Evolutionary conservation across 306 rosid species (phyloP).

Genomic region (Rosa multiflora): DNA sequence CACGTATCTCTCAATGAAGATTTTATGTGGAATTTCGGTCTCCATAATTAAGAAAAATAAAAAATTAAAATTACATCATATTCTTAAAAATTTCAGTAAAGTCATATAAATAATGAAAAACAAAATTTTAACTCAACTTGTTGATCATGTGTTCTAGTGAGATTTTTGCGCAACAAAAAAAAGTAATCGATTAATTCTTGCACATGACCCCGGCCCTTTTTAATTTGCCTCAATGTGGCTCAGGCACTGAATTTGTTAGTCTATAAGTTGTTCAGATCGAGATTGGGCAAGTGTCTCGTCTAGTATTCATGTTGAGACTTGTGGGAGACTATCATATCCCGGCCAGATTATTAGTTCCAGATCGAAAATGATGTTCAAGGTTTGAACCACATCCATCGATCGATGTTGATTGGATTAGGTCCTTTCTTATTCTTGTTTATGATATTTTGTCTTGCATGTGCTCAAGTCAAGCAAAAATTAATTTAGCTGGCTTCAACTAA

Average conservation of each 20-base stretch:
- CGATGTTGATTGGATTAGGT: background rate
- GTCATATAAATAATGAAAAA: too few species aligned
- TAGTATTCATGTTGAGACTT: background rate
- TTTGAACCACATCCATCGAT: background rate
- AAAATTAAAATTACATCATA: too few species aligned
- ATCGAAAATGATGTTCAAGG: too few species aligned
- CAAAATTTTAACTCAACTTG: background rate
- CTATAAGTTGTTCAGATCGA: background rate
- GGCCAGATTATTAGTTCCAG: background rate
- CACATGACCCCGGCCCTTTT: background rate
- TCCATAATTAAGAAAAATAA: too few species aligned
- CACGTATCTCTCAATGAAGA: too few species aligned
- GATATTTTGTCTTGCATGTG: background rate
- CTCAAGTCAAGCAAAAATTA: too few species aligned
- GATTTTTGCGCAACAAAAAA: background rate
- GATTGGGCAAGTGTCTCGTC: background rate
- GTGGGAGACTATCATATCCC: background rate
- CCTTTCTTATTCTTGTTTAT: too few species aligned
- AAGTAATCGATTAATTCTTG: too few species aligned
- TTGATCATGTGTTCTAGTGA: background rate
- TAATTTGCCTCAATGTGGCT: background rate
- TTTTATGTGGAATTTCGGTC: too few species aligned
- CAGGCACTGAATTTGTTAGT: background rate
- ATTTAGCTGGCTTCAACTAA: background rate
- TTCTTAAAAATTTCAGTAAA: too few species aligned